Base-by-base conservation (phyloP, 176 grass and related monocot genomes). In the Eleusine coracana region DNA sequence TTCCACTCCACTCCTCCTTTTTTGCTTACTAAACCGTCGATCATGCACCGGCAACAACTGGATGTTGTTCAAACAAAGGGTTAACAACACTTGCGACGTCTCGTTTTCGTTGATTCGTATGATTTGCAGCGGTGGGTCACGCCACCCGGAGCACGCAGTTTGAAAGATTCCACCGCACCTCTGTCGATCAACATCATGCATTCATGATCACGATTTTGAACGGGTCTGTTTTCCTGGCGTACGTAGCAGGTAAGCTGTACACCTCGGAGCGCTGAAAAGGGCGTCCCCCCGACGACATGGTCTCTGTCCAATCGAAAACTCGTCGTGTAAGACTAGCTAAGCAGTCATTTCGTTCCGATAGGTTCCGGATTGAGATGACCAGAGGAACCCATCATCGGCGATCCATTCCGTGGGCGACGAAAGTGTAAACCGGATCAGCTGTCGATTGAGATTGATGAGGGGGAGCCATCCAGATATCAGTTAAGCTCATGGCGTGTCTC, bases 91-190 rank as follows among this genome's bases (percentile, higher is more conserved):
- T 27, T n/a, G 13, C 48, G 46, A 28, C 39, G 39, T 63, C 76
- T 78, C 76, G 5, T 25, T 60, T 25, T 60, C 6, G 60, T 63
- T 15, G 23, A 50, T 34, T 34, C 10, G 10, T 52, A 20, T 29
- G 49, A 59, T 39, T 70, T 18, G 12, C 28, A 75, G 78, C 66
- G 49, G 78, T 66, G 38, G 78, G 81, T 76, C 5, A 81, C 49
- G 27, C 39, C 38, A 76, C 38, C 38, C 10, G 0, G 13, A 64
- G 21, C 31, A 39, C 21, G 71, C 31, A 39, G 52, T 63, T 63
- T 52, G 85, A 77, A 82, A 17, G 21, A 68, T 82, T 87, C 62
- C 63, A 82, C 64, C 0, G 64, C 40, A 14, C 18, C 66, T 7
- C 13, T 31, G 41, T 56, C 72, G 50, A 54, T 52, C 16, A 52